Evolutionary conservation across 345 rosid species (phyloP), one percentile per base, ranked within the genome.

Genomic region (Rhizophora apiculata): DNA sequence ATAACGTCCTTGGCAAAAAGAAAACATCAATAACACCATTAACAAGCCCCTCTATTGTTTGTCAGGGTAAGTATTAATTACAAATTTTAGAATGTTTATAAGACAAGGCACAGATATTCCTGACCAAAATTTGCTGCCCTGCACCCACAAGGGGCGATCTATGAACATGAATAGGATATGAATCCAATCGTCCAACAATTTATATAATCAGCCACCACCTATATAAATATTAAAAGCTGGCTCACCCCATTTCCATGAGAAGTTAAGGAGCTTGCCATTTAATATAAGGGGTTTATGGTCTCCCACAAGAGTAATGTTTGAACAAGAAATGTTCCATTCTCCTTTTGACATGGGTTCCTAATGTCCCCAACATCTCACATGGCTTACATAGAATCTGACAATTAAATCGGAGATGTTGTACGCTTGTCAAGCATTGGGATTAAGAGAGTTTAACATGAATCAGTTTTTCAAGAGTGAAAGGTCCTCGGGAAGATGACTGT

Each of bases 291-390:
- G 43, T 20, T 4, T 64, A 81, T 29, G 72, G 82, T 74, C 78
- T 77, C 79, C 75, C 64, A 67, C 81, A 65, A 56, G 72, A 21
- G 77, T 69, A 83, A 46, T 55, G 34, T 71, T 72, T 64, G 77
- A 68, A 65, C 31, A 60, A 61, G 65, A 70, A 72, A 55, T 43
- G 16, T 84, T 70, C 79, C 60, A 60, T 54, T 81, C 75, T 69
- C 22, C 75, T 78, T 82, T 83, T 60, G 83, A 68, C 77, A 82
- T 55, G 39, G 6, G 60, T 73, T 52, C 63, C 67, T 51, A 32
- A 53, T 64, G 68, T 51, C 69, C 49, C 79, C 82, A 74, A 75
- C 91, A 82, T 65, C 71, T 77, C 87, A 57, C 75, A 77, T 72
- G 72, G 74, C 78, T 77, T 67, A 56, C 86, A 79, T 31, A 37